Evolutionary conservation across 352 stramenopile species (phyloP), one percentile per base, ranked within the genome.

Genomic region (Pythium apleroticum): DNA sequence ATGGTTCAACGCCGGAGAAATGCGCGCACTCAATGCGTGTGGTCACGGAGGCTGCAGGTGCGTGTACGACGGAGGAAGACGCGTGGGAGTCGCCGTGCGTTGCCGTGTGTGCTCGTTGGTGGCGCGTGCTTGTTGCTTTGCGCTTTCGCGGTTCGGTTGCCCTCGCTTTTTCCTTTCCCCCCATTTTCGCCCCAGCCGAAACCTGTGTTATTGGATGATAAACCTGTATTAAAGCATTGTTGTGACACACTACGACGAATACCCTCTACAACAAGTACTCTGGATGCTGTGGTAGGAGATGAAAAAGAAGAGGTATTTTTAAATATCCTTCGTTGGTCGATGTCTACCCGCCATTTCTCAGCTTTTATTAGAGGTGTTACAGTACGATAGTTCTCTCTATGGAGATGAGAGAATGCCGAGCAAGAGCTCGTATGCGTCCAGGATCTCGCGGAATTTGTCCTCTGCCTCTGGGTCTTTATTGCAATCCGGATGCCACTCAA

Each of bases 401-500:
- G 52, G 50, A 19, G 60, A 65, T 20, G 58, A 45, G 53, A 69
- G 20, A 19, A 69, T 35, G 14, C 52, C 67, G n/a, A 87, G 50
- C 52, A 98, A 69, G 28, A 95, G 67, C 72, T 98, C 89, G 64
- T 98, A 98, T 7, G 93, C 95, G 31, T 78, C 54, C 46, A 95
- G 78, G 9, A 98, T 84, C 33, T 88, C 70, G 56, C 93, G 91
- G 75, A 98, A 98, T 1, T 78, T 74, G 35, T 84, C 80, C 20
- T 87, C 78, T 12, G 93, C 92, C 19, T 75, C 66, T n/a, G 85
- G 77, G 22, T 89, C 66, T 11, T 77, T 63, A 63, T 96, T 97
- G 73, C 96, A 97, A 73, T 98, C 95, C 0, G 95, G 95, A 62
- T 98, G 95, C 75, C 91, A 97, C 69, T 90, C 86, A 12, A 98